A percentile compares a stretch with the other conserved stretches of the same genome.
Conservation (phyloP, 2,329 filamentous ascomycete genomes). For the Paracoccidioides lutzii region DNA sequence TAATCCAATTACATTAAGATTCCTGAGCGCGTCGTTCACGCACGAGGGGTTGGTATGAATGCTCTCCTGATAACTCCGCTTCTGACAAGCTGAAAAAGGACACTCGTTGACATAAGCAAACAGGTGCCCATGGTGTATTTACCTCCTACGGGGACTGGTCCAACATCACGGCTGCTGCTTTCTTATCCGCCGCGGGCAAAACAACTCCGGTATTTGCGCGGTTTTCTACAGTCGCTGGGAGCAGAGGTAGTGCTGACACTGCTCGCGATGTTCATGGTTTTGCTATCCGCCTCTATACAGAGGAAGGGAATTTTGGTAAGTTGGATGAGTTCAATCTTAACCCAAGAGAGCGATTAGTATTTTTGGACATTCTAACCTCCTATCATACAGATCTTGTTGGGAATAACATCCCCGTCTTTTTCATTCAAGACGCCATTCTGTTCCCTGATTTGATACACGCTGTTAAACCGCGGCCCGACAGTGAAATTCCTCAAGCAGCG, state of each 20-base stretch:
- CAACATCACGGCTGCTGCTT: conserved; percentile 57
- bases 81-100: background rate
- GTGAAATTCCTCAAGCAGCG: conserved; percentile 39
- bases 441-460: conserved; percentile 31
- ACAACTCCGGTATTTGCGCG: conserved; percentile 54
- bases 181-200: conserved; percentile 46
- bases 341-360: background rate
- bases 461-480: conserved; percentile 30
- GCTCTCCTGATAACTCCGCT: background rate
- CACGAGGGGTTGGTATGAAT: conserved; percentile 44
- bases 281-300: conserved; percentile 56
- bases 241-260: conserved; percentile 55
- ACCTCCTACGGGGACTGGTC: conserved; percentile 52
- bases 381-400: conserved; percentile 23
- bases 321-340: background rate
- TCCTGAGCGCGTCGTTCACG: conserved; percentile 55
- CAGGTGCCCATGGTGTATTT: conserved; percentile 55
- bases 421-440: conserved; percentile 30
- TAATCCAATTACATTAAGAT: conserved; percentile 27
- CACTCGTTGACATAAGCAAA: background rate
- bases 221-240: conserved; percentile 61
- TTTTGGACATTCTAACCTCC: background rate
- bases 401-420: conserved; percentile 32
- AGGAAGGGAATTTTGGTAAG: conserved; percentile 53
- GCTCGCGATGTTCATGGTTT: conserved; percentile 63